Base-by-base conservation (phyloP, 164 flowering plant species). In the Platanus orientalis region DNA sequence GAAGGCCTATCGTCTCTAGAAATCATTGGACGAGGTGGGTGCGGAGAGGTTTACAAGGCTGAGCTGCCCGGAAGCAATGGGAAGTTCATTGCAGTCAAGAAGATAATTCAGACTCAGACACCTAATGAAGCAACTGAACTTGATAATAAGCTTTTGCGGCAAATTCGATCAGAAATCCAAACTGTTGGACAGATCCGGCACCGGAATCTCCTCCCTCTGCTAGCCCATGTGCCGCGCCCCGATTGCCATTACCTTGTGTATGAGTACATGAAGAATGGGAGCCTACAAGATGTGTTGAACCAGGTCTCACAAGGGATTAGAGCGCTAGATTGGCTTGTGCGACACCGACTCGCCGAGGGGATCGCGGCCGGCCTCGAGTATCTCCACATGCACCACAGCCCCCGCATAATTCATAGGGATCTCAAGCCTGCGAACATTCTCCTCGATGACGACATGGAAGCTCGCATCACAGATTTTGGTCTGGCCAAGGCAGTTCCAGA, bases 261-360 rank as follows among this genome's bases (percentile, higher is more conserved):
- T 23, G 97, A 93, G 63, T 84, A 36, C 76, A 90, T 93, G 98
- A 88, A 86, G 66, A 93, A 93, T 47, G 98, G 97, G 1, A 93
- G 98, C 72, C 70, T 93, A 34, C 89, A 90, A 26, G 93, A 90
- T 42, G 21, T 66, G 7, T 28, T 93, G 56, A 72, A 51, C 14
- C 23, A 75, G 2, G 94, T 78, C 1, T 36, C 77, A 0, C 68
- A 53, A 0, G 98, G 97, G 12, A 66, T 2, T 0, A 51, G 72
- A 11, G 89, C 87, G 20, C 47, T 93, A 57, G 94, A 80, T 54
- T 93, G 98, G 98, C 45, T 57, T 4, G 25, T 76, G 0, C 54
- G 98, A 55, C 83, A 81, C 67, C 65, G 63, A 50, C 81, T 87
- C 26, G 96, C 94, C 1, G 0, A 82, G 1, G 97, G 98, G 4